phyloP scores from a whole-genome alignment of 192 early-diverging fungal species.

The Entomortierella parvispora region DNA sequence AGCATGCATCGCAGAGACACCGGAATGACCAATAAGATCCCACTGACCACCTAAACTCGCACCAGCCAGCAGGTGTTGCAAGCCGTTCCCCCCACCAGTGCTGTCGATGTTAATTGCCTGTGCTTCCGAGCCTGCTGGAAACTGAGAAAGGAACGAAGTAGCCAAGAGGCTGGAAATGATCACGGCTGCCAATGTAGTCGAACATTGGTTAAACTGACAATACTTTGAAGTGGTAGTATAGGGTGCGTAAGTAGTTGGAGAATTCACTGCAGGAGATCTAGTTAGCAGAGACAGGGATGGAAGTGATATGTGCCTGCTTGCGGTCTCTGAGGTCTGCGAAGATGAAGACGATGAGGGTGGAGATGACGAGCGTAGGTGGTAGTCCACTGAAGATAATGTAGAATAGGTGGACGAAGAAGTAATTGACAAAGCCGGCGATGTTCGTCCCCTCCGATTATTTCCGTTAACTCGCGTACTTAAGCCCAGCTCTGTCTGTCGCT shows the following conservation, averaged over 20 bases:
- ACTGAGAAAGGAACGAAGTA: neutral
- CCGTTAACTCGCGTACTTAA: too few species aligned
- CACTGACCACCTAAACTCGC: slow-evolving; percentile 48
- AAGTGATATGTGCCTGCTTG: too few species aligned
- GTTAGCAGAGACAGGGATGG: too few species aligned
- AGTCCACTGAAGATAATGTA: neutral
- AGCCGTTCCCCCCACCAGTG: neutral
- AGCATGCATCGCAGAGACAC: slow-evolving; percentile 50
- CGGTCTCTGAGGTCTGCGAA: neutral
- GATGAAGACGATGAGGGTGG: neutral
- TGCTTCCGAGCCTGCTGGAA: slow-evolving; percentile 14
- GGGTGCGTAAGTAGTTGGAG: neutral
- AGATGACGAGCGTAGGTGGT: neutral
- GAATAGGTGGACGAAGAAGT: neutral
- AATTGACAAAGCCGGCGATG: too few species aligned
- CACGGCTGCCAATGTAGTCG: slow-evolving; percentile 1
- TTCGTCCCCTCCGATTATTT: too few species aligned
- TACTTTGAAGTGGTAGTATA: neutral
- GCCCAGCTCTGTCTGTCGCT: too few species aligned
- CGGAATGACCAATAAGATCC: slow-evolving; percentile 52
- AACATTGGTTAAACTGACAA: slow-evolving; percentile 14
- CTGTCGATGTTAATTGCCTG: neutral
- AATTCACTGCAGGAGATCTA: neutral
- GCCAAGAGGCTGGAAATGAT: slow-evolving; percentile 10
- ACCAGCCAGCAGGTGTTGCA: neutral